phyloP scores from a whole-genome alignment of 192 early-diverging fungal genomes.

The Glomus cerebriforme region DNA sequence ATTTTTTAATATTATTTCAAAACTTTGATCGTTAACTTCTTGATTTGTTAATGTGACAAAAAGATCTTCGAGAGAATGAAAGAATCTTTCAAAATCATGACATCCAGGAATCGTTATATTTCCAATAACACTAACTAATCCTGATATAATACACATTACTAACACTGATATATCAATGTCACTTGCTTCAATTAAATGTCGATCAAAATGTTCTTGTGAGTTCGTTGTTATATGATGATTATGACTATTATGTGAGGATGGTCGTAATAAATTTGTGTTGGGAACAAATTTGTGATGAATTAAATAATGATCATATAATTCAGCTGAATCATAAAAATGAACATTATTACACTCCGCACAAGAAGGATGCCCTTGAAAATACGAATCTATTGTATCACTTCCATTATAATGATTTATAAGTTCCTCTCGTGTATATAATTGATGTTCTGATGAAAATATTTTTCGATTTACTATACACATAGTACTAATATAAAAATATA shows the following conservation, averaged over 20 bases:
- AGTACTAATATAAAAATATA: not conserved
- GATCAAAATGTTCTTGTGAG: not conserved
- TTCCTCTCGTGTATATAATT: constrained; percentile 8
- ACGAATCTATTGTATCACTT: not conserved
- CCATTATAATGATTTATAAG: constrained; percentile 11
- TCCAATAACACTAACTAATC: not conserved
- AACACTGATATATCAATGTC: not conserved
- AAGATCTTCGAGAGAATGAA: not conserved
- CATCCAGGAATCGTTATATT: not conserved
- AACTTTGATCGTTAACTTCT: not conserved
- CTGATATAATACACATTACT: not conserved
- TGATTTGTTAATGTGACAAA: not conserved
- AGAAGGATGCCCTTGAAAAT: constrained; percentile 15
- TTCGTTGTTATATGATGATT: not conserved
- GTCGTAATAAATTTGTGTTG: not conserved
- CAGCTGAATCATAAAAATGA: not conserved
- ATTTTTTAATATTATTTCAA: not conserved
- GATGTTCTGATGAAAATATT: not conserved
- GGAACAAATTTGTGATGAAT: constrained; percentile 4
- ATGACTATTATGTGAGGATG: not conserved
- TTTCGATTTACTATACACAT: constrained; percentile 10
- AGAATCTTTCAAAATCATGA: not conserved
- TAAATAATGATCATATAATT: constrained; percentile 19
- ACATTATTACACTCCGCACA: constrained; percentile 9
- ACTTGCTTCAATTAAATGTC: not conserved